Conservation (phyloP, 2,329 filamentous ascomycete genomes). For the Penicillium capsulatum region DNA sequence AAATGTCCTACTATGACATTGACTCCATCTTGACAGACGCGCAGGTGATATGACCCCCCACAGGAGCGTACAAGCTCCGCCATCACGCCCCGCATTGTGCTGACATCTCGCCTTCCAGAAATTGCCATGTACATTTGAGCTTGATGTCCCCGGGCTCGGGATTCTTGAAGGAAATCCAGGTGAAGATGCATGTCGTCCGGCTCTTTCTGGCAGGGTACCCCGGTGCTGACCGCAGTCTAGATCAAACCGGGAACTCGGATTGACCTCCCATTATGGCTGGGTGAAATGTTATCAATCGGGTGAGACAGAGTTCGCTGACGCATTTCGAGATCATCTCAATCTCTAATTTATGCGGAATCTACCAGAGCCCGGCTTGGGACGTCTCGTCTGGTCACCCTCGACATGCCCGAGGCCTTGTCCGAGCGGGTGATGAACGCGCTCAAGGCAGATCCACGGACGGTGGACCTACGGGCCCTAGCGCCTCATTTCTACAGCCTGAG, state of each 20-base stretch:
- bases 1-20: constrained; percentile 47
- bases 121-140: constrained; percentile 90
- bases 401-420: constrained; percentile 72
- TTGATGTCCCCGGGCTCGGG: constrained; percentile 80
- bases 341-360: neutral
- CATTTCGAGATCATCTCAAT: neutral
- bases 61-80: neutral
- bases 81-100: neutral
- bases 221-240: constrained; percentile 32
- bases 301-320: constrained; percentile 24
- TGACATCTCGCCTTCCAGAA: constrained; percentile 55
- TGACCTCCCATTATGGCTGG: constrained; percentile 86
- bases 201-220: neutral
- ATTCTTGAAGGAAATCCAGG: constrained; percentile 81
- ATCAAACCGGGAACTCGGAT: constrained; percentile 78
- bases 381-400: constrained; percentile 68
- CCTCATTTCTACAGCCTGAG: constrained; percentile 85
- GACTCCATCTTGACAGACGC: constrained; percentile 47
- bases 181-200: constrained; percentile 46
- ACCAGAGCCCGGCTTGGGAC: constrained; percentile 43
- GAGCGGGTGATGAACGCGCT: constrained; percentile 80
- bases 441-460: constrained; percentile 81
- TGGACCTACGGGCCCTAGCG: constrained; percentile 77
- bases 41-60: constrained; percentile 29
- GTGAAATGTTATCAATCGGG: constrained; percentile 70